Percentiles rank a stretch among this genome's conserved stretches.
Evolutionary conservation across 805 yeast genomes (phyloP).

Genomic region (Teunomyces lycoperdinae): DNA sequence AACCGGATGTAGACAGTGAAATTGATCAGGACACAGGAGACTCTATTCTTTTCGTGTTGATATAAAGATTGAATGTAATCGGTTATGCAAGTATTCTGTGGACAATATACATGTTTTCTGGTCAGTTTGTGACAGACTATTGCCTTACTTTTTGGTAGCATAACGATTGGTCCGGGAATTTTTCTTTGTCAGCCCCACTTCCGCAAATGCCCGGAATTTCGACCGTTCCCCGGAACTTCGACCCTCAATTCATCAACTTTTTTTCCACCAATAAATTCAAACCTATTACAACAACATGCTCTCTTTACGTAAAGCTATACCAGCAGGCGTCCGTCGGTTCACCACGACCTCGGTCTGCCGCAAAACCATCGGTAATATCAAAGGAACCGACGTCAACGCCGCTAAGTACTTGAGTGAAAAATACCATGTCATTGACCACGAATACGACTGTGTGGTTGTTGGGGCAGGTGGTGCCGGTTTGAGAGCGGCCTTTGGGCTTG

Average conservation of each 20-base stretch:
- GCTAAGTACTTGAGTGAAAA: conserved; percentile 52
- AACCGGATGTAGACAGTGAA: too few species aligned
- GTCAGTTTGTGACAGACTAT: too few species aligned
- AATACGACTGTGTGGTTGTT: conserved; percentile 94
- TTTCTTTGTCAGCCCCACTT: neutral
- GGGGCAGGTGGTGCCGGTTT: conserved; percentile 99
- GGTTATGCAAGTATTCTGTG: too few species aligned
- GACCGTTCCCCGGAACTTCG: neutral
- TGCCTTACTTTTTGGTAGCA: too few species aligned
- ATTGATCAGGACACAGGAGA: too few species aligned
- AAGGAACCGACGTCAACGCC: conserved; percentile 39
- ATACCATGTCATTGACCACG: conserved; percentile 94
- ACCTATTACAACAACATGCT: conserved; percentile 8
- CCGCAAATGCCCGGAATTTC: neutral
- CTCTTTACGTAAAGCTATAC: conserved; percentile 6
- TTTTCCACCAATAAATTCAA: conserved; percentile 2
- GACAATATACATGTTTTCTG: too few species aligned
- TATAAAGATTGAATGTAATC: too few species aligned
- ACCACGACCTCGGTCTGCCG: conserved; percentile 25
- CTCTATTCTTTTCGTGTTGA: too few species aligned
- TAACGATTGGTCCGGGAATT: too few species aligned
- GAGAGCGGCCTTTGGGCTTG: conserved; percentile 97
- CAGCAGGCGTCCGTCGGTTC: conserved; percentile 19
- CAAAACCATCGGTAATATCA: conserved; percentile 38
- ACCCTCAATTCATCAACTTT: neutral